phyloP scores from a whole-genome alignment of 352 stramenopile genomes.

The Pythium inflatum region DNA sequence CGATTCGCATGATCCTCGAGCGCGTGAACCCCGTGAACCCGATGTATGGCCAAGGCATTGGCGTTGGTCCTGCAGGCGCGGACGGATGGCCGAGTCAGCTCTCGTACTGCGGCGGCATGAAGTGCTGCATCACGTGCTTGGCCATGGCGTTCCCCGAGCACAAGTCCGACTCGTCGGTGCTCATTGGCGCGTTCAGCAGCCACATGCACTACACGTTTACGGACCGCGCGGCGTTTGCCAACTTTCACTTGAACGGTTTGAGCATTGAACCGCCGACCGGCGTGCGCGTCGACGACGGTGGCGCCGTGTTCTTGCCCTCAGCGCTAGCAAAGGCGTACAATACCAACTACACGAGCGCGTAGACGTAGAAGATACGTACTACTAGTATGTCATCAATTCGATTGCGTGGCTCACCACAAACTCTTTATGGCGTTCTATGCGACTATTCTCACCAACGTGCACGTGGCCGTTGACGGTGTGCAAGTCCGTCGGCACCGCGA shows the following conservation, averaged over 20 bases:
- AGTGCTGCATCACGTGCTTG: constrained; percentile 62
- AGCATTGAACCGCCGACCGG: not conserved
- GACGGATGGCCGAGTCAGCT: constrained; percentile 48
- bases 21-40: constrained; percentile 46
- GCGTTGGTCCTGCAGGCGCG: constrained; percentile 33
- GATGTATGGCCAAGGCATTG: constrained; percentile 51
- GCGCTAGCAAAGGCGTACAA: constrained; percentile 4
- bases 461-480: too few species aligned
- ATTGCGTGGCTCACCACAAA: too few species aligned
- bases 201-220: constrained; percentile 8
- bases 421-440: too few species aligned
- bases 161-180: constrained; percentile 2
- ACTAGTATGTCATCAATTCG: too few species aligned
- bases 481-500: too few species aligned
- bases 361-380: too few species aligned
- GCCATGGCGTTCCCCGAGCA: constrained; percentile 22
- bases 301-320: not conserved
- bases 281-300: constrained; percentile 2
- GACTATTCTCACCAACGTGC: too few species aligned
- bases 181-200: constrained; percentile 18
- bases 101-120: constrained; percentile 53
- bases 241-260: not conserved
- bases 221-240: not conserved
- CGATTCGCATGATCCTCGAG: constrained; percentile 47
- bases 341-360: too few species aligned